Conservation (phyloP, 2,329 filamentous ascomycete genomes). For the Alternaria angustiovoidea region DNA sequence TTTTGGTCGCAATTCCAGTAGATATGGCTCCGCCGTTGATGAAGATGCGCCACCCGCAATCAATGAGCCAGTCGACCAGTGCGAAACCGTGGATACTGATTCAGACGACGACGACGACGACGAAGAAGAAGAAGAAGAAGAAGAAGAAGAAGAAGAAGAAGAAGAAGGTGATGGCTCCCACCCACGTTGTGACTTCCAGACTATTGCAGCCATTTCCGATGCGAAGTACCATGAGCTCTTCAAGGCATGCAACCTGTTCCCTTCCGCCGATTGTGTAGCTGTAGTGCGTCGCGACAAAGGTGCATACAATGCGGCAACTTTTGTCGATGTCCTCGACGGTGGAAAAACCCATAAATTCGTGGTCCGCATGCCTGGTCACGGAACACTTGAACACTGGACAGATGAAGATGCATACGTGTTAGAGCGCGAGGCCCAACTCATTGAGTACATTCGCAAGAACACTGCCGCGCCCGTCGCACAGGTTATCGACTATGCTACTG, state of each 20-base stretch:
- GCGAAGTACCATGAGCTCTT: not conserved
- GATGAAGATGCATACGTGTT: constrained; percentile 14
- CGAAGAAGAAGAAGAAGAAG: not conserved
- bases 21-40: not conserved
- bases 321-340: not conserved
- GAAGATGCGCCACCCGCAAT: not conserved
- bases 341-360: constrained; percentile 1
- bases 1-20: not conserved
- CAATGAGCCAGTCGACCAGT: not conserved
- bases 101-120: not conserved
- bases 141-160: too few relatives aligned
- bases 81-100: not conserved
- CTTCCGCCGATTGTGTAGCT: not conserved
- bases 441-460: constrained; percentile 16
- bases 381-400: constrained; percentile 17
- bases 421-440: constrained; percentile 9
- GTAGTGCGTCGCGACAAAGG: not conserved
- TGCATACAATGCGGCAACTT: not conserved
- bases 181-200: not conserved
- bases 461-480: constrained; percentile 24
- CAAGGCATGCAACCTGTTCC: not conserved
- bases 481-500: constrained; percentile 18
- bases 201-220: not conserved
- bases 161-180: not conserved
- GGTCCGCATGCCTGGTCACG: constrained; percentile 11